Base-by-base conservation (phyloP, 768 basidiomycete genomes). In the Bullera alba region DNA sequence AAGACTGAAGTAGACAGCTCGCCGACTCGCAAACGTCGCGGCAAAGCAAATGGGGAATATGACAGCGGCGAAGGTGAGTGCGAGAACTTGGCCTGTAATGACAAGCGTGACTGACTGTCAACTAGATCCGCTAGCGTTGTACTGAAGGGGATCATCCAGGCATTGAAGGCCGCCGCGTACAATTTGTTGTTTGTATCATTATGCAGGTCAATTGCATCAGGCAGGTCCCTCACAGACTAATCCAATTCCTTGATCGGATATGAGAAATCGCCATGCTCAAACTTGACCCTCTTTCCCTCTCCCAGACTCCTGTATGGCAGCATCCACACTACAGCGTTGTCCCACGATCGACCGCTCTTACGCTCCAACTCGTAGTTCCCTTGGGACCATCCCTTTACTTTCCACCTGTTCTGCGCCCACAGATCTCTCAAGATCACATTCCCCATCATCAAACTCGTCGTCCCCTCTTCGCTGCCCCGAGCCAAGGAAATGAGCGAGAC, bases 391-490 rank as follows among this genome's bases (percentile, higher is more conserved):
- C 61, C 64, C 43, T 53, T 53, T 3, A 58, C 35, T 47, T 50
- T 55, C 61, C 64, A 63, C 12, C 55, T 25, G 3, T 27, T 25
- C 47, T 58, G 56, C 22, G 29, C 25, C 45, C 51, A 66, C 30
- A 66, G 34, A 15, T 66, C 64, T 38, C 61, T 42, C 17, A 63
- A 46, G 2, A 59, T 51, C 10, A 61, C 58, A 48, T 60, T 63
- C 5, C 64, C 64, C 61, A 66, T 56, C 48, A 52, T 54, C 14
- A 66, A 29, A 16, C 61, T 66, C 22, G 64, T 66, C 61, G 63
- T 66, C 10, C 61, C 61, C 36, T 66, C 58, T 42, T 39, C 38
- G 8, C 56, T 54, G 17, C 61, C 64, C 16, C 51, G 44, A 12
- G 42, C 25, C 15, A 60, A 47, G 6, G 53, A 37, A 16, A 52